Conservation (phyloP, 2,329 filamentous ascomycete genomes). For the Aureobasidium leucospermi region DNA sequence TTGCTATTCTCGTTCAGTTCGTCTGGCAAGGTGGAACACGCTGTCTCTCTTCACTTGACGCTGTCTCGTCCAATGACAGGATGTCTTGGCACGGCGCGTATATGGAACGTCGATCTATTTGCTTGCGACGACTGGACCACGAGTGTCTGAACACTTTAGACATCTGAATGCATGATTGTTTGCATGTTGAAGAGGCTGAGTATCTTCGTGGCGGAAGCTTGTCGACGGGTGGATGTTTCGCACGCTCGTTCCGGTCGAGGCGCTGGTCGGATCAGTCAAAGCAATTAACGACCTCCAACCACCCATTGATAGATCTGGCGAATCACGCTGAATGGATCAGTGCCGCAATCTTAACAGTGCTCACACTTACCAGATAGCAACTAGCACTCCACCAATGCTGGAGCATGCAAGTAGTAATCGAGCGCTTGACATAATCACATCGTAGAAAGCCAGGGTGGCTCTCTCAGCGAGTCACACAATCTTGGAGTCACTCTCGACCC, state of each 20-base stretch:
- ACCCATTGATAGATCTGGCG: no score
- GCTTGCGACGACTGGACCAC: not conserved
- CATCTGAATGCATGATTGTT: not conserved
- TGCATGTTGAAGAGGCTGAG: not conserved
- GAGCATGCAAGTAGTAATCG: no score
- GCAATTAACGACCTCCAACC: no score
- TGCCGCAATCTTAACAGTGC: no score
- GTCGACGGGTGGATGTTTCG: not conserved
- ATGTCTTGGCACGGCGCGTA: conserved; percentile 6
- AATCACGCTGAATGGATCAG: no score
- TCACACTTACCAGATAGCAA: no score
- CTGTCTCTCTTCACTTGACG: conserved; percentile 11
- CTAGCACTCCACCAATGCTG: no score
- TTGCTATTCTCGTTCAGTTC: not conserved
- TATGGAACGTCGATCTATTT: not conserved
- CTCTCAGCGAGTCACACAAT: no score
- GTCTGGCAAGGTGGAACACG: not conserved
- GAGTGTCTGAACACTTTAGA: not conserved
- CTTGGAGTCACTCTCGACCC: no score
- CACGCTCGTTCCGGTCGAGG: not conserved
- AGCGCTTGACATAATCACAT: no score
- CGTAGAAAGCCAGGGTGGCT: no score
- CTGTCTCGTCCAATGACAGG: not conserved
- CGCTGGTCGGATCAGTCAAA: not conserved
- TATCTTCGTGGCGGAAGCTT: not conserved